A percentile compares a stretch with the other conserved stretches of the same genome.
Evolutionary conservation across 139 green algal species (phyloP).

Genomic region (Chlamydomonas schloesseri): DNA sequence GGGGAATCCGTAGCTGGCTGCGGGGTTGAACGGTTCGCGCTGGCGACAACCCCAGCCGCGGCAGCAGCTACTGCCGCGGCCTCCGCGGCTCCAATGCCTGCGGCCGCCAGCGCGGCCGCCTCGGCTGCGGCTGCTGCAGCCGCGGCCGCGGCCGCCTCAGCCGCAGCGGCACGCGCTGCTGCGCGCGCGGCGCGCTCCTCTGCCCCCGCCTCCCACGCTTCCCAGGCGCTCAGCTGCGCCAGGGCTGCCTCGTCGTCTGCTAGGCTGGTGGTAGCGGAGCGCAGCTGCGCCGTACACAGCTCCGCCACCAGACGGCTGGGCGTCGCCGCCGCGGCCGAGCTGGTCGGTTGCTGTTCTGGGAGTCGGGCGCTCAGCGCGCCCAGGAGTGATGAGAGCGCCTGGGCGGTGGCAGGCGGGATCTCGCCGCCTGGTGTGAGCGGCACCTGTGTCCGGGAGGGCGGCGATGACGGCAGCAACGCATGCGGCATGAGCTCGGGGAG

Average conservation of each 20-base stretch:
- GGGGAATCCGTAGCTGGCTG: too few species aligned
- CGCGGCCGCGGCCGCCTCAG: not conserved
- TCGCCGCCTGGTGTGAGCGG: not conserved
- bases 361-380: not conserved
- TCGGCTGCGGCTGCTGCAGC: not conserved
- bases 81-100: not conserved
- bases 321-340: not conserved
- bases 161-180: not conserved
- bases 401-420: not conserved
- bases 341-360: too few species aligned
- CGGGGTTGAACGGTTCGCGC: too few species aligned
- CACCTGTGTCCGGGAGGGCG: not conserved
- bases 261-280: not conserved
- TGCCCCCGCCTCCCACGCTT: not conserved
- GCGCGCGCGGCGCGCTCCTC: not conserved
- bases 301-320: not conserved
- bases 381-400: not conserved
- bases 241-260: conserved; percentile 28
- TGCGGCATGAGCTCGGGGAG: too few species aligned
- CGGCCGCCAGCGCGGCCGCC: not conserved
- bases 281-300: not conserved
- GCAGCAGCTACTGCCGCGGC: not conserved
- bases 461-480: not conserved
- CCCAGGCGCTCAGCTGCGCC: conserved; percentile 11
- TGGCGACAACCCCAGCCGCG: too few species aligned